Base-by-base conservation (phyloP, 768 basidiomycete genomes). In the Lentinula raphanica region DNA sequence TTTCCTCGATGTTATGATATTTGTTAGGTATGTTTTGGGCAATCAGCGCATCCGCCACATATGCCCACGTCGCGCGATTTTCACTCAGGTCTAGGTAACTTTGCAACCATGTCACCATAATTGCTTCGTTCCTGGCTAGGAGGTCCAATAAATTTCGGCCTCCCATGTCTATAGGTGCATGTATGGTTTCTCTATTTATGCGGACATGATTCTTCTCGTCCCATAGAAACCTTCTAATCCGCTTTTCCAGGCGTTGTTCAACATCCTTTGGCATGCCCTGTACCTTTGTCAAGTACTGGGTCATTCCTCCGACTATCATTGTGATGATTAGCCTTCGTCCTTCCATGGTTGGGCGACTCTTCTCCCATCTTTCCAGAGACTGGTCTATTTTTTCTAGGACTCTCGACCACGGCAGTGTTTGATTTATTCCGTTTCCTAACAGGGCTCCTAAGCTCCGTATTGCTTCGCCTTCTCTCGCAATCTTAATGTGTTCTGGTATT, bases 241-340 rank as follows among this genome's bases (percentile, higher is more conserved):
- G 39, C 28, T 66, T 66, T 0, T 17, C 58, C 0, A 72, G 60
- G 17, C 53, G 12, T 7, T 51, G 19, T 1, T 65, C 62, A 0
- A 68, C 48, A 0, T 57, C 28, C 1, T 42, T 21, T 3, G 70
- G 71, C 71, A 77, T 76, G 0, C 71, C 72, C 59, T 77, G 74
- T 0, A 72, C 73, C 39, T 63, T 45, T 0, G 72, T 67, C 0
- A 70, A 59, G 64, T 73, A 78, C 51, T 76, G 74, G 0, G 75
- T 74, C 35, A 64, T 64, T 0, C 72, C 70, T 0, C 69, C 74
- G 0, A 72, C 56, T 5, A 61, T 62, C 62, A 72, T 69, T 23
- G 68, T 64, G 1, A 66, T 44, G 11, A 72, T 64, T 0, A 66
- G 60, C 0, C 59, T 23, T 46, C 64, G 32, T 0, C 72, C 73